A percentile compares a stretch with the other conserved stretches of the same genome.
Evolutionary conservation across 352 stramenopile genomes (phyloP).

Genomic region (Globisporangium nagaii): DNA sequence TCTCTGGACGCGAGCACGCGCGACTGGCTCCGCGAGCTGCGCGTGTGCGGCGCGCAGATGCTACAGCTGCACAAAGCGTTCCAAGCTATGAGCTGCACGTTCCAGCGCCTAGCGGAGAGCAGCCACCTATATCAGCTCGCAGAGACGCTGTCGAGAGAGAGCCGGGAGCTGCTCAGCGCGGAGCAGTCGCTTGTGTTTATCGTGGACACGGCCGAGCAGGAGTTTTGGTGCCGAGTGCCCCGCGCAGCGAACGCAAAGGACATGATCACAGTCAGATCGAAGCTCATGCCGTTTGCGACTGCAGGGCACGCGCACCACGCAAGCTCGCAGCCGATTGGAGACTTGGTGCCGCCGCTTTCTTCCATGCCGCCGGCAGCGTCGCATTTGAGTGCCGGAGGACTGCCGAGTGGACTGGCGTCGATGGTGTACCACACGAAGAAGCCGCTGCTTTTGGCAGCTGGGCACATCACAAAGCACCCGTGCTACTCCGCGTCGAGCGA

Average conservation of each 20-base stretch:
- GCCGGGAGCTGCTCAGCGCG: constrained; percentile 34
- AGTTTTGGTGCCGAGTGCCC: constrained; percentile 70
- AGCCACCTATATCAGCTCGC: constrained; percentile 56
- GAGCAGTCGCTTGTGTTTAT: constrained; percentile 69
- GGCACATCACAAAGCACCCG: constrained; percentile 37
- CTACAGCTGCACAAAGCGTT: constrained; percentile 53
- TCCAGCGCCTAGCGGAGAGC: constrained; percentile 50
- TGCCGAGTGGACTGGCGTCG: constrained; percentile 52
- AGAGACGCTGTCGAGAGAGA: constrained; percentile 43
- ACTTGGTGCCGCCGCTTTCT: neutral
- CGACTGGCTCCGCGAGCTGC: constrained; percentile 62
- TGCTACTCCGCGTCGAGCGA: constrained; percentile 45
- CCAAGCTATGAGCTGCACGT: constrained; percentile 44
- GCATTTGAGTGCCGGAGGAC: neutral
- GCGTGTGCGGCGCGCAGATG: constrained; percentile 43
- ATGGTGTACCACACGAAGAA: constrained; percentile 64
- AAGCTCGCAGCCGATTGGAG: neutral
- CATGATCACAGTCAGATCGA: constrained; percentile 35
- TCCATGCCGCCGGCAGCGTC: neutral
- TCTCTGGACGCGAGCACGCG: constrained; percentile 46
- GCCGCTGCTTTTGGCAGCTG: constrained; percentile 48
- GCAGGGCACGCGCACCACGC: neutral
- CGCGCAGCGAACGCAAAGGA: constrained; percentile 13
- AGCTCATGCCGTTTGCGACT: constrained; percentile 24
- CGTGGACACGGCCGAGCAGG: constrained; percentile 61